Evolutionary conservation across 345 rosid species (phyloP).

Genomic region (Syzygium aqueum): DNA sequence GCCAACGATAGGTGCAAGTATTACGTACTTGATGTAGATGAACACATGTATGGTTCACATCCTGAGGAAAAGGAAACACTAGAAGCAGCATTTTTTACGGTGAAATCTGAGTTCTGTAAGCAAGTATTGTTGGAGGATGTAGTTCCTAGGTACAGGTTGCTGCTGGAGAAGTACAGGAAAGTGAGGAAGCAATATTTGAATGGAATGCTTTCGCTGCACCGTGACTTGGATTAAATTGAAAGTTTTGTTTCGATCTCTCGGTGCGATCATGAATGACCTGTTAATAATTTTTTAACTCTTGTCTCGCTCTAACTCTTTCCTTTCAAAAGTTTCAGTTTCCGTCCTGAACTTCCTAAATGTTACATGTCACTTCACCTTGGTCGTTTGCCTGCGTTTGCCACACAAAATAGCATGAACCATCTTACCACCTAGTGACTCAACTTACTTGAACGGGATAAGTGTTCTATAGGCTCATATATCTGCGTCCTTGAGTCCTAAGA

Average conservation of each 20-base stretch:
- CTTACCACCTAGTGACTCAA: not conserved
- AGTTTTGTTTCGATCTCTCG: not conserved
- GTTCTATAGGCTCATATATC: not conserved
- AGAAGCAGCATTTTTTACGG: constrained; percentile 16
- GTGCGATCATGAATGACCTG: not conserved
- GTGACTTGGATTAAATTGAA: not conserved
- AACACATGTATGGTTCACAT: constrained; percentile 7
- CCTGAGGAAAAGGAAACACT: constrained; percentile 13
- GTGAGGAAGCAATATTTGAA: constrained; percentile 40
- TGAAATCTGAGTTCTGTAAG: constrained; percentile 33
- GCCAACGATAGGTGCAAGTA: constrained; percentile 1
- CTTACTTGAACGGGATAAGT: not conserved
- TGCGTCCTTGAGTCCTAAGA: not conserved
- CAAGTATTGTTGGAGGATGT: constrained; percentile 29
- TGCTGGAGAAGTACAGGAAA: constrained; percentile 34
- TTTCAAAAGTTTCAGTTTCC: not conserved
- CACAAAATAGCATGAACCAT: not conserved
- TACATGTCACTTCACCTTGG: not conserved
- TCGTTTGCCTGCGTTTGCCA: not conserved
- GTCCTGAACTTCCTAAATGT: not conserved
- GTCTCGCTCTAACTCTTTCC: not conserved
- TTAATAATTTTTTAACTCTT: not conserved
- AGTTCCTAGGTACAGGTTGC: constrained; percentile 12
- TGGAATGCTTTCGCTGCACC: constrained; percentile 48
- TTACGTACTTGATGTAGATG: constrained; percentile 1